Evolutionary conservation across 2,329 filamentous ascomycete species (phyloP), one percentile per base, ranked within the genome.

Genomic region (Sporothrix inflata): DNA sequence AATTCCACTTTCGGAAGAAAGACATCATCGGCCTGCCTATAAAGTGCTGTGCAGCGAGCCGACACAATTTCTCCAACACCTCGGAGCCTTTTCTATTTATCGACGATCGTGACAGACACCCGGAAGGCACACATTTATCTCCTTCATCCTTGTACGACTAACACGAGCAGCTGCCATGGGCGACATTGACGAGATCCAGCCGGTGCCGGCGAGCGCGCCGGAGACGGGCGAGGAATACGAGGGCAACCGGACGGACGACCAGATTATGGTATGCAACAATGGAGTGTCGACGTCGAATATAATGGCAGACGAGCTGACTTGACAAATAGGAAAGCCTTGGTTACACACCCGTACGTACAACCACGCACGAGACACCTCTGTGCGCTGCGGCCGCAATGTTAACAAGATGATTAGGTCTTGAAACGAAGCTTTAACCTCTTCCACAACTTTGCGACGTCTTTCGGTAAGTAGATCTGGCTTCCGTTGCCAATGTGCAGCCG

Each of bases 361-460:
- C 65, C 16, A 30, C 27, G 27, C 45, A 6, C 16, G 2, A 1
- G 16, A 12, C 9, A 24, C 6, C 6, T 45, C 45, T n/a, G 3
- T 38, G 45, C 30, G 30, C 34, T 12, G 42, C 47, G 8, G 55
- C 24, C 4, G 30, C 16, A 21, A 4, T 40, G 16, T 30, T 16
- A 38, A 24, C 27, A 38, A 4, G 19, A 57, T 38, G 30, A 34
- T 34, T 34, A 68, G 53, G 71, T 73, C 9, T 53, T 73, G 21
- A 72, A 70, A 34, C 72, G 72, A 16, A 73, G 70, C 70, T 72
- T 21, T 67, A 73, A 73, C 21, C 57, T 73, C n/a, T 73, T 73
- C 34, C 70, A 72, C 27, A 72, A 73, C 30, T 73, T 73, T 63
- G 60, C 70, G 5, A 72, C 70, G 9, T 67, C 55, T 1, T 73